Evolutionary conservation across 1,284 basidiomycete species (phyloP), one percentile per base, ranked within the genome.

Genomic region (Grifola frondosa): DNA sequence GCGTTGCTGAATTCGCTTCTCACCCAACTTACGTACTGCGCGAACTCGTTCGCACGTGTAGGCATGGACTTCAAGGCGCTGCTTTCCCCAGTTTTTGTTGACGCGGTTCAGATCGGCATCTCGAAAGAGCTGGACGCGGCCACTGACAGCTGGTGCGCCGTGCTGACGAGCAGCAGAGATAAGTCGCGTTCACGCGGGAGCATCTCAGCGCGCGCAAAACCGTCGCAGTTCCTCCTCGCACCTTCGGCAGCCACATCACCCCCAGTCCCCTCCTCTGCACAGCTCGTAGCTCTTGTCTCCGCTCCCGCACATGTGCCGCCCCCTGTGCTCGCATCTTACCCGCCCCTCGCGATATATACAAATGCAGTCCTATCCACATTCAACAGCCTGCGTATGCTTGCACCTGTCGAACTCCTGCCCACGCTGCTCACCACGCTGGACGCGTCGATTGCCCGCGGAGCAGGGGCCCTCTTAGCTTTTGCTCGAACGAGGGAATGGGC

Each of bases 21-120:
- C 40, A 94, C 93, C 0, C 94, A 97, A 58, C 77, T 97, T 33
- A 88, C 89, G 8, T 97, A 97, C 66, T 96, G 92, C 61, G 84
- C 90, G 5, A 81, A 84, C n/a, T 91, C 93, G 0, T 95, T 96
- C 59, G 77, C 89, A 0, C 81, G 92, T n/a, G 78, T 92, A n/a
- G 93, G 93, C 1, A 75, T 95, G 47, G 90, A 93, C 58, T 94
- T 94, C 65, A 76, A 81, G 8, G 66, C 73, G 0, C 67, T 84
- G 6, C 70, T 93, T n/a, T 74, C 73, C 0, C 71, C 73, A 5
- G 72, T 88, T 0, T 84, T 92, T 56, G 71, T 74, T n/a, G 62
- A 71, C 16, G 80, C 85, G 5, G 80, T 89, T 5, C 59, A 64
- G 6, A 56, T 59, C 56, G 56, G 68, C 33, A 62, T 78, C 44